Percentiles rank a stretch among this genome's conserved stretches.
phyloP scores from a whole-genome alignment of 2,329 filamentous ascomycete genomes.

The Fusarium circinatum region DNA sequence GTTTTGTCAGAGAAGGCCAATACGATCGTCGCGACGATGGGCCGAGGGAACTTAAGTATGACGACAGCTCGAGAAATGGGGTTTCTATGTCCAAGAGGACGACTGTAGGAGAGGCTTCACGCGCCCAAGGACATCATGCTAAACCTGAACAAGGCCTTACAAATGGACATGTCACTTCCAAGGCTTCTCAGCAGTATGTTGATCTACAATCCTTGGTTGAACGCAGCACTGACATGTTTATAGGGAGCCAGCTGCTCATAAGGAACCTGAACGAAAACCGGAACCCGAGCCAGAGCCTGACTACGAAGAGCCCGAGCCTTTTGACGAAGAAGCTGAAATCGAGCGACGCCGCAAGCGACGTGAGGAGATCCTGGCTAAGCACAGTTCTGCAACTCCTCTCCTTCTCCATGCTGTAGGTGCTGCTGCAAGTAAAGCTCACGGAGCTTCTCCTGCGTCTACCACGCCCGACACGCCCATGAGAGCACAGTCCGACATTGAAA shows the following conservation, averaged over 20 bases:
- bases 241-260: constrained; percentile 32
- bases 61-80: constrained; percentile 57
- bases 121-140: constrained; percentile 70
- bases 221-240: constrained; percentile 14
- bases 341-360: constrained; percentile 86
- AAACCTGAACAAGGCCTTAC: constrained; percentile 69
- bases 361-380: constrained; percentile 86
- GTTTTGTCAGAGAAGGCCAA: constrained; percentile 46
- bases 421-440: constrained; percentile 62
- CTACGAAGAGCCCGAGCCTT: constrained; percentile 65
- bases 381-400: constrained; percentile 77
- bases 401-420: constrained; percentile 78
- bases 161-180: constrained; percentile 35
- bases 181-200: constrained; percentile 33
- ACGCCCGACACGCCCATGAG: constrained; percentile 55
- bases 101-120: constrained; percentile 67
- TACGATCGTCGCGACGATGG: constrained; percentile 39
- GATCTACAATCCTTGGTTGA: background rate
- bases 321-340: constrained; percentile 85
- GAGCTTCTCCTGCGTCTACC: constrained; percentile 64
- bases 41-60: constrained; percentile 51
- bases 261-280: constrained; percentile 39
- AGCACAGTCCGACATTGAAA: constrained; percentile 48
- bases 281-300: constrained; percentile 46
- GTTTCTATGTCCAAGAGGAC: constrained; percentile 72